Evolutionary conservation across 108 stramenopile genomes (phyloP), one percentile per base, ranked within the genome.

Genomic region (Ochromonas danica): DNA sequence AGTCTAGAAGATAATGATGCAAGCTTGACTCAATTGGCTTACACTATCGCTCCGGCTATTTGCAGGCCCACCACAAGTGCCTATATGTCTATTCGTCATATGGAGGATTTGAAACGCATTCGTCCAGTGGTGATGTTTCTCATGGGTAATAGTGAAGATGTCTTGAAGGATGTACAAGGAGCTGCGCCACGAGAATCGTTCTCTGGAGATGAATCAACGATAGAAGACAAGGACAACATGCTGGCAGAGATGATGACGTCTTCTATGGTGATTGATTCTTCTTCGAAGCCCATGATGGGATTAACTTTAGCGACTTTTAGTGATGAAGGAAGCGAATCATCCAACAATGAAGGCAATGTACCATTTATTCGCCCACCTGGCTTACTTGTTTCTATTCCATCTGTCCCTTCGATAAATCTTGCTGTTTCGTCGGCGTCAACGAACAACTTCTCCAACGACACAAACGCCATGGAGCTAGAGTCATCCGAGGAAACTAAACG

Each of bases 41-140:
- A 57, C 45, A 75, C 27, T 10, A 75, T 75, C 6, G 6, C 72
- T 33, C 72, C 72, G 17, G 10, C 51, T 14, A 75, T 75, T 10
- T 75, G 51, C 40, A 38, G 72, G 6, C 72, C 72, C 6, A 27
- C 38, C 10, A 60, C 43, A 17, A 33, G 45, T 75, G 43, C 72
- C 6, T 75, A 75, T 41, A 75, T 75, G 72, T 75, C 72, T 42
- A 27, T 75, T 6, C 43, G 72, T 57, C 72, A 75, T 42, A 33
- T 10, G 40, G 72, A 75, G 25, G 72, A 45, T 33, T 60, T 75
- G 25, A 75, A 75, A 6, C 3, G 38, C 3, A 60, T 60, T 14
- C 3, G 72, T 35, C 72, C 72, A 57, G 72, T 75, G 36, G 27
- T 75, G 25, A 38, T 30, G 6, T 75, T 33, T 36, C 43, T 75